Evolutionary conservation across 1,139 yeast species (phyloP).

Genomic region (Zygoascus hellenicus): DNA sequence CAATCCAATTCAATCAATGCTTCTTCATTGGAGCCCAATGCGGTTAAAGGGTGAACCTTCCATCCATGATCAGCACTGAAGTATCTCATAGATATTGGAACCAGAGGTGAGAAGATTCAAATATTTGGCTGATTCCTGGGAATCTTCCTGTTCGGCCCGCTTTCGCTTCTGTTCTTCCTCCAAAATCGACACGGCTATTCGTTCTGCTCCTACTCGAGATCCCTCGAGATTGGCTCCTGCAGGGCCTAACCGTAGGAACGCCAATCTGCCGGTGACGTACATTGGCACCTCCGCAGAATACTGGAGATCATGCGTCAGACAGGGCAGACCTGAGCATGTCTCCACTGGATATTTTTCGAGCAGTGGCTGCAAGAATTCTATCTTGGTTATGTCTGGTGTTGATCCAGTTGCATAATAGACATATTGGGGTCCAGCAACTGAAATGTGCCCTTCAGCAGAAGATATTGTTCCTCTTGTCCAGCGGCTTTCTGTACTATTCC

Average conservation of each 20-base stretch:
- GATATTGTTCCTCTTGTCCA: background rate
- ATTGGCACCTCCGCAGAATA: constrained; percentile 41
- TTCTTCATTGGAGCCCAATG: too few species aligned
- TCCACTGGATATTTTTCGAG: constrained; percentile 32
- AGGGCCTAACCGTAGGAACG: constrained; percentile 43
- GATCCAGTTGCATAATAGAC: constrained; percentile 45
- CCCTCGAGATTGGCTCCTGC: constrained; percentile 48
- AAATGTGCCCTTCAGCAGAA: background rate
- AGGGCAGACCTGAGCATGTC: constrained; percentile 39
- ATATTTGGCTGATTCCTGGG: background rate
- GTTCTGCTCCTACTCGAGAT: constrained; percentile 44
- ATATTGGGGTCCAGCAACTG: constrained; percentile 31
- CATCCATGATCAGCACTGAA: too few species aligned
- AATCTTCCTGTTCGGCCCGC: too few species aligned
- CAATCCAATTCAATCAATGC: too few species aligned
- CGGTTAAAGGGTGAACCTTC: too few species aligned
- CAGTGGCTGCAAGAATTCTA: constrained; percentile 34
- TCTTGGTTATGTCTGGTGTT: constrained; percentile 27
- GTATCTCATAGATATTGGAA: background rate
- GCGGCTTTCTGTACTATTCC: constrained; percentile 7
- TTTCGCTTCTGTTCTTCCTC: background rate
- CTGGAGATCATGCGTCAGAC: constrained; percentile 43
- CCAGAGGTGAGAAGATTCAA: background rate
- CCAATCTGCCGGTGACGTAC: constrained; percentile 43
- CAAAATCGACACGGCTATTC: constrained; percentile 30